A percentile compares a stretch with the other conserved stretches of the same genome.
Evolutionary conservation across 1,139 yeast species (phyloP).

Genomic region (Lizanozyma gosingica): DNA sequence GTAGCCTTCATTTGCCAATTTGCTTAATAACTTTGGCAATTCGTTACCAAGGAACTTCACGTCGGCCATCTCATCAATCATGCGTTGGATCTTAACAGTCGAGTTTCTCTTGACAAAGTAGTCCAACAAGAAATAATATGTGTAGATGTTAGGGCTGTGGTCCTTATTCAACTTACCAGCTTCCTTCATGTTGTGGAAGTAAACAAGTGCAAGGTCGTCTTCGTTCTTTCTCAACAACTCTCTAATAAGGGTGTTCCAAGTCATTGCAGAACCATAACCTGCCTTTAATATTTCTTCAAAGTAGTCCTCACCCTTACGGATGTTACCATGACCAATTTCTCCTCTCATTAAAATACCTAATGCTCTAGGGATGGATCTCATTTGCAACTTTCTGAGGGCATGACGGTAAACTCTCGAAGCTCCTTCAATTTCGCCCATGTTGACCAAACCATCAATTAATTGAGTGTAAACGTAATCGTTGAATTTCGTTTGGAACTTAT

Average conservation of each 20-base stretch:
- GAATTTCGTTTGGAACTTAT: slow-evolving; percentile 29
- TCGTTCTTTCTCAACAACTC: slow-evolving; percentile 33
- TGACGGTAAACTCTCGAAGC: slow-evolving; percentile 48
- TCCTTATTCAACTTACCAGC: slow-evolving; percentile 12
- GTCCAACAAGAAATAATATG: slow-evolving; percentile 46
- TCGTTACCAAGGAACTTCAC: slow-evolving; percentile 27
- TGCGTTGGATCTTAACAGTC: slow-evolving; percentile 21
- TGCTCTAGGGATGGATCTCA: slow-evolving; percentile 22
- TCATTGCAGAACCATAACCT: slow-evolving; percentile 29
- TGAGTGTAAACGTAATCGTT: slow-evolving; percentile 46
- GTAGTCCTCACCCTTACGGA: slow-evolving; percentile 37
- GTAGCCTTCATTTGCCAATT: slow-evolving; percentile 12
- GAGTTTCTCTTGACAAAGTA: slow-evolving; percentile 30
- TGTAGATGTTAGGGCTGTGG: slow-evolving; percentile 43
- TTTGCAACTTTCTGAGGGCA: slow-evolving; percentile 25
- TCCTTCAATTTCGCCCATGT: slow-evolving; percentile 35
- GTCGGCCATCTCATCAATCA: slow-evolving; percentile 27
- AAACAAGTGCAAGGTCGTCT: slow-evolving; percentile 27
- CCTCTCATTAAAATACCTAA: slow-evolving; percentile 51
- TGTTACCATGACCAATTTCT: slow-evolving; percentile 44
- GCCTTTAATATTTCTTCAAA: slow-evolving; percentile 36
- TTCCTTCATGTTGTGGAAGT: slow-evolving; percentile 23
- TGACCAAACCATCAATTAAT: slow-evolving; percentile 48
- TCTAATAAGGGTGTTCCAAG: slow-evolving; percentile 54
- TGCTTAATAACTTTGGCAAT: slow-evolving; percentile 23